A percentile compares a stretch with the other conserved stretches of the same genome.
phyloP scores from a whole-genome alignment of 306 rosid species.

The Medicago truncatula region DNA sequence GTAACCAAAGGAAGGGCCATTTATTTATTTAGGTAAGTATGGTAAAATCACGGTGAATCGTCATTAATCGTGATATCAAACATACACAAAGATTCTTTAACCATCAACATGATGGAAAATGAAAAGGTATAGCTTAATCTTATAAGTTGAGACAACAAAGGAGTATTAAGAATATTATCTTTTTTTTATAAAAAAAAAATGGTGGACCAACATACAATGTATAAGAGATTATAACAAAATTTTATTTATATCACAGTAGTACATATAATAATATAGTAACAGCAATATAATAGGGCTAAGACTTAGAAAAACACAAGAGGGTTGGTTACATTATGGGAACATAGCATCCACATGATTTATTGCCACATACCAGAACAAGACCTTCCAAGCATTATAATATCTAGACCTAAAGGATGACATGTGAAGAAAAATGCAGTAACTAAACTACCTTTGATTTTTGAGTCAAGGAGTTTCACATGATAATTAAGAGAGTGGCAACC shows the following conservation, averaged over 20 bases:
- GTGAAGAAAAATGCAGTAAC: slow-evolving; percentile 42
- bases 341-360: slow-evolving; percentile 43
- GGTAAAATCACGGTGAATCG: no score
- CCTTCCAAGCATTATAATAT: slow-evolving; percentile 43
- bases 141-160: not conserved
- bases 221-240: slow-evolving; percentile 1
- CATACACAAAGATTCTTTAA: no score
- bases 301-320: slow-evolving; percentile 29
- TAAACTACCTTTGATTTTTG: slow-evolving; percentile 33
- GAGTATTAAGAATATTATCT: not conserved
- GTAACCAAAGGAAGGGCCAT: not conserved
- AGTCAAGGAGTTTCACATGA: slow-evolving; percentile 47
- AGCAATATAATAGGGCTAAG: slow-evolving; percentile 24
- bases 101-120: no score
- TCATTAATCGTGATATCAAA: no score
- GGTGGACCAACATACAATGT: not conserved
- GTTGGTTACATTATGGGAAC: slow-evolving; percentile 40
- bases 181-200: not conserved
- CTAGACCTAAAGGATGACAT: slow-evolving; percentile 47
- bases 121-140: no score
- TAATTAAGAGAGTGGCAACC: not conserved
- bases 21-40: not conserved
- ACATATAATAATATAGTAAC: slow-evolving; percentile 33
- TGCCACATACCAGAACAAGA: slow-evolving; percentile 39
- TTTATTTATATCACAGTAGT: slow-evolving; percentile 59